Evolutionary conservation across 2,329 filamentous ascomycete genomes (phyloP).

Genomic region (Didymella sp.): DNA sequence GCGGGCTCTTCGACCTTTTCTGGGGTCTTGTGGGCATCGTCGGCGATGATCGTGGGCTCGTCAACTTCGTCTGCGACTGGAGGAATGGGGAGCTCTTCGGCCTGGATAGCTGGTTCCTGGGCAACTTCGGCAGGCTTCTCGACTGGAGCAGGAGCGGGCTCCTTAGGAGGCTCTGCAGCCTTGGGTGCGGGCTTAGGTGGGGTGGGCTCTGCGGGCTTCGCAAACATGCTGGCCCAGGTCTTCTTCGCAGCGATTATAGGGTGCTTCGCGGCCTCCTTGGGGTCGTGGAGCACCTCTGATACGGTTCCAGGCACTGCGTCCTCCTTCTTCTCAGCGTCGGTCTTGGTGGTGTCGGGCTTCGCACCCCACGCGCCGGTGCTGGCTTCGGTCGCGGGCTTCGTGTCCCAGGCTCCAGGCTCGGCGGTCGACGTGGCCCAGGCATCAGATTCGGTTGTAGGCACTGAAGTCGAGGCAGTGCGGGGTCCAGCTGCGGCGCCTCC

Average conservation of each 20-base stretch:
- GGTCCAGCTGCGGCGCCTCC: constrained; percentile 71
- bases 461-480: constrained; percentile 61
- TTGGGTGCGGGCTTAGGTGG: constrained; percentile 47
- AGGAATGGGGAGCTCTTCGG: constrained; percentile 52
- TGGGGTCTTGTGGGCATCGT: constrained; percentile 41
- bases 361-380: constrained; percentile 18
- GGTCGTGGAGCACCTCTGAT: constrained; percentile 18
- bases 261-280: constrained; percentile 18
- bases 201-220: constrained; percentile 55
- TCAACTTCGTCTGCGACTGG: constrained; percentile 49
- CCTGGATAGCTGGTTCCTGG: constrained; percentile 46
- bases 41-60: constrained; percentile 35
- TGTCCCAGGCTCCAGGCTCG: constrained; percentile 22
- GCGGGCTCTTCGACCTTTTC: constrained; percentile 57
- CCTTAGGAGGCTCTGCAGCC: constrained; percentile 48
- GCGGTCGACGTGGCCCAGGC: constrained; percentile 63
- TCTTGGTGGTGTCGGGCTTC: constrained; percentile 15
- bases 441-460: constrained; percentile 73
- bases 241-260: constrained; percentile 52
- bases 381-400: constrained; percentile 16
- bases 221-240: constrained; percentile 63
- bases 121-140: constrained; percentile 51
- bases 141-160: constrained; percentile 40
- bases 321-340: constrained; percentile 24
- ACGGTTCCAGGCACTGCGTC: constrained; percentile 27